Conservation (phyloP, 1,139 yeast species). For the Scheffersomyces stambukii region DNA sequence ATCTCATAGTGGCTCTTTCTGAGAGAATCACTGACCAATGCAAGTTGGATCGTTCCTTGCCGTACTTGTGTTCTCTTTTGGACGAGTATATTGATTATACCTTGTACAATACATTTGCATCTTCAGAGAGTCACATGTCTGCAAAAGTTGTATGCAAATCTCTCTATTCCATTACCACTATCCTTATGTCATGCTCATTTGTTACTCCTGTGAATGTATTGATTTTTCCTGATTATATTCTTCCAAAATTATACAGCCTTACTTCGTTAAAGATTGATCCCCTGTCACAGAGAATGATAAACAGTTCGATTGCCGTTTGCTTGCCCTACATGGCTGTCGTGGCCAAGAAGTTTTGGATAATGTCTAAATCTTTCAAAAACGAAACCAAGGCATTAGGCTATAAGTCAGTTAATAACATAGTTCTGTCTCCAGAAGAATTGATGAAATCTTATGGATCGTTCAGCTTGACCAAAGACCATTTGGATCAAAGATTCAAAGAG, state of each 20-base stretch:
- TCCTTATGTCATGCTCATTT: slow-evolving; percentile 60
- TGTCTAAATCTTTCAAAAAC: slow-evolving; percentile 55
- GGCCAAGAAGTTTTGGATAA: slow-evolving; percentile 61
- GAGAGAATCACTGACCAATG: slow-evolving; percentile 79
- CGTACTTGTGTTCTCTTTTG: slow-evolving; percentile 57
- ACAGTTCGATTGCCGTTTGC: slow-evolving; percentile 54
- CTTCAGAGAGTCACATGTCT: slow-evolving; percentile 11
- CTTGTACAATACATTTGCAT: slow-evolving; percentile 2
- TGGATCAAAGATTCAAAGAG: slow-evolving; percentile 52
- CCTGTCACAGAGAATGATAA: slow-evolving; percentile 16
- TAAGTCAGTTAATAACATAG: slow-evolving; percentile 4
- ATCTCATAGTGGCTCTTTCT: slow-evolving; percentile 69
- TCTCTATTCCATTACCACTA: slow-evolving; percentile 53
- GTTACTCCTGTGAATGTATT: slow-evolving; percentile 73
- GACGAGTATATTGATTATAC: slow-evolving; percentile 30
- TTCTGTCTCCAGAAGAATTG: slow-evolving; percentile 6
- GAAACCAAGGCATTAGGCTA: slow-evolving; percentile 13
- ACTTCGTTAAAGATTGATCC: slow-evolving; percentile 16
- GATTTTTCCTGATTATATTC: slow-evolving; percentile 73
- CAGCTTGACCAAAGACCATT: slow-evolving; percentile 23
- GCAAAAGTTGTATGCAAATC: slow-evolving; percentile 58
- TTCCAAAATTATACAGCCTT: slow-evolving; percentile 62
- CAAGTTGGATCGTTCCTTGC: slow-evolving; percentile 80
- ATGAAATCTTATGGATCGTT: slow-evolving; percentile 11
- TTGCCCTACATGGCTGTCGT: slow-evolving; percentile 65